phyloP scores from a whole-genome alignment of 768 basidiomycete species.

The Rhizopogon vesiculosus region DNA sequence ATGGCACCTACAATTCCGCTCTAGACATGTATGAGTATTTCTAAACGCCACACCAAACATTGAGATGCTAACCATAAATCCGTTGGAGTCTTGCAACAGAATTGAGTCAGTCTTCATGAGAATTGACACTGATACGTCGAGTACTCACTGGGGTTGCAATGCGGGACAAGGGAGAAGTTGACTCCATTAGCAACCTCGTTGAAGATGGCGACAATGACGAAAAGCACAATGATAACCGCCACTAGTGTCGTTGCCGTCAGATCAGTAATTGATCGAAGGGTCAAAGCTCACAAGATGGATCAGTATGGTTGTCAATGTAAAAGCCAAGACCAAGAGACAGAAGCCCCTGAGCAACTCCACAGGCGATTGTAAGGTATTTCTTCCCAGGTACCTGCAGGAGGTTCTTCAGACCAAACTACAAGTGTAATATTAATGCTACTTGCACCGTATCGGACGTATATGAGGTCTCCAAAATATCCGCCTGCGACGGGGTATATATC shows the following conservation, averaged over 20 bases:
- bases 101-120: not conserved
- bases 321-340: conserved; percentile 42
- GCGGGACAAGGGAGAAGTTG: conserved; percentile 47
- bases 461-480: conserved; percentile 41
- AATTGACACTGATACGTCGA: not conserved
- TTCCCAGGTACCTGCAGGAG: conserved; percentile 31
- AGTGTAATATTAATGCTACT: not conserved
- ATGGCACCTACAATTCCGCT: conserved; percentile 35
- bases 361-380: conserved; percentile 40
- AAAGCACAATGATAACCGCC: conserved; percentile 31
- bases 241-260: conserved; percentile 10
- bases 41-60: not conserved
- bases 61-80: conserved; percentile 26
- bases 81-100: conserved; percentile 19
- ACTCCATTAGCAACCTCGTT: conserved; percentile 45
- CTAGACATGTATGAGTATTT: conserved; percentile 4
- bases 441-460: conserved; percentile 40
- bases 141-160: conserved; percentile 39
- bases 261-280: not conserved
- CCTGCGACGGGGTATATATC: conserved; percentile 17
- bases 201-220: conserved; percentile 33
- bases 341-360: conserved; percentile 42
- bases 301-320: conserved; percentile 27
- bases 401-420: not conserved
- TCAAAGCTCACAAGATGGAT: conserved; percentile 17